Percentiles rank a stretch among this genome's conserved stretches.
phyloP scores from a whole-genome alignment of 2,329 filamentous ascomycete genomes.

The Alternaria triticina region DNA sequence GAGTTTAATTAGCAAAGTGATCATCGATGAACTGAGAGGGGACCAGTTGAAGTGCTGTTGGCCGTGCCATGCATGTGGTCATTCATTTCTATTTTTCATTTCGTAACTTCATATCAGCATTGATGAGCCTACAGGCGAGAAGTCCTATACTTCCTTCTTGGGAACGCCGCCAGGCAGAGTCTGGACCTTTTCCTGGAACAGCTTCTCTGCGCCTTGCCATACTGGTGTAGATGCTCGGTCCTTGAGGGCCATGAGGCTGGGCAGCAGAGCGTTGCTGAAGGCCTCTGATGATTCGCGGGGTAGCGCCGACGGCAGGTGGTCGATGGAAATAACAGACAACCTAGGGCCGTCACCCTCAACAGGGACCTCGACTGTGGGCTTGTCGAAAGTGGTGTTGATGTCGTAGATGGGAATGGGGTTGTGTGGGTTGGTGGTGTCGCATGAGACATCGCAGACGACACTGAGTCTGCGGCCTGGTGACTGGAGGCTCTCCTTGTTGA shows the following conservation, averaged over 20 bases:
- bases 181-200: conserved; percentile 82
- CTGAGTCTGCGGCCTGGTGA: conserved; percentile 73
- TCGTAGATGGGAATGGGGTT: conserved; percentile 82
- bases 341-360: conserved; percentile 63
- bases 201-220: conserved; percentile 84
- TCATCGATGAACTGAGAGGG: not conserved
- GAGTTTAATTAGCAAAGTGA: not conserved
- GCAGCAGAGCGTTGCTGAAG: conserved; percentile 79
- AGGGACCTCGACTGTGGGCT: conserved; percentile 81
- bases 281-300: conserved; percentile 86
- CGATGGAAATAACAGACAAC: conserved; percentile 75
- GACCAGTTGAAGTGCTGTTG: not conserved
- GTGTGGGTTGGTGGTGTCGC: conserved; percentile 75
- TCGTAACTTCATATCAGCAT: conserved; percentile 2
- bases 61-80: not conserved
- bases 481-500: conserved; percentile 73
- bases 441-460: conserved; percentile 63
- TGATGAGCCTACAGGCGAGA: not conserved
- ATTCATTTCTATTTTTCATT: not conserved
- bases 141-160: conserved; percentile 33
- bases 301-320: conserved; percentile 65
- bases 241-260: conserved; percentile 78
- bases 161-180: conserved; percentile 63
- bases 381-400: conserved; percentile 83
- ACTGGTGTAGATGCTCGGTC: conserved; percentile 74